A percentile compares a stretch with the other conserved stretches of the same genome.
These are phyloP conservation scores for Fusarium sp. DNA, from an alignment of 2,329 filamentous ascomycete species.

Conservation along the genomic window DNA sequence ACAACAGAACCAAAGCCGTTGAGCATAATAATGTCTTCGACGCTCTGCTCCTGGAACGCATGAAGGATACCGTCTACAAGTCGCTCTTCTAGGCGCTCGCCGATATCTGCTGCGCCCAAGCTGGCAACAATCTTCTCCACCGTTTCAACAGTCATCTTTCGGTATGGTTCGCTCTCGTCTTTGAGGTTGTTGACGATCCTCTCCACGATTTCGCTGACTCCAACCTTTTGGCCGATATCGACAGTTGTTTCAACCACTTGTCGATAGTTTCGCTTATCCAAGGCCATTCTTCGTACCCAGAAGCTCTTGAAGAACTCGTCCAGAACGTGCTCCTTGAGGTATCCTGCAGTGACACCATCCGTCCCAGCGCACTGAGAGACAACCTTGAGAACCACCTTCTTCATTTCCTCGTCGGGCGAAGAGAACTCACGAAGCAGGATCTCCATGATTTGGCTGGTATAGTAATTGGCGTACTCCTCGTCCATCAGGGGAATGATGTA, in stretches of 20 bases:
- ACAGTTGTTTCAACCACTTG: constrained; percentile 99
- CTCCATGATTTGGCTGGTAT: constrained; percentile 98
- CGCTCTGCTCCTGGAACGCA: constrained; percentile 97
- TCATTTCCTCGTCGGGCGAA: constrained; percentile 99
- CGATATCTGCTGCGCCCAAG: constrained; percentile 92
- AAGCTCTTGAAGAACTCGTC: constrained; percentile 99
- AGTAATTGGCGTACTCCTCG: constrained; percentile 99
- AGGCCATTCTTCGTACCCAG: constrained; percentile 96
- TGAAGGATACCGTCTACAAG: constrained; percentile 95
- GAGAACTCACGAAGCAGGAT: constrained; percentile 95
- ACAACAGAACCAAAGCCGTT: constrained; percentile 99
- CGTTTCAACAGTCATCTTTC: constrained; percentile 99
- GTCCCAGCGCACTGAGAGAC: constrained; percentile 95
- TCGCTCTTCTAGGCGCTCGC: constrained; percentile 90
- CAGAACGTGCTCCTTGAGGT: constrained; percentile 94
- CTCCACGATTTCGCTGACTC: constrained; percentile 93
- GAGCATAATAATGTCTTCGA: constrained; percentile 94
- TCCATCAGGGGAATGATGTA: constrained; percentile 99
- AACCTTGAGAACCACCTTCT: constrained; percentile 98
- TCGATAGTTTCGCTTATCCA: constrained; percentile 97
- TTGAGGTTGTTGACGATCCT: constrained; percentile 95
- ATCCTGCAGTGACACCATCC: constrained; percentile 92
- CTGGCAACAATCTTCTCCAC: constrained; percentile 96
- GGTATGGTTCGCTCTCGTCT: constrained; percentile 96
- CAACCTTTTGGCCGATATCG: constrained; percentile 97